Conservation (phyloP, 2,329 filamentous ascomycete genomes). For the Alternaria brassicae region DNA sequence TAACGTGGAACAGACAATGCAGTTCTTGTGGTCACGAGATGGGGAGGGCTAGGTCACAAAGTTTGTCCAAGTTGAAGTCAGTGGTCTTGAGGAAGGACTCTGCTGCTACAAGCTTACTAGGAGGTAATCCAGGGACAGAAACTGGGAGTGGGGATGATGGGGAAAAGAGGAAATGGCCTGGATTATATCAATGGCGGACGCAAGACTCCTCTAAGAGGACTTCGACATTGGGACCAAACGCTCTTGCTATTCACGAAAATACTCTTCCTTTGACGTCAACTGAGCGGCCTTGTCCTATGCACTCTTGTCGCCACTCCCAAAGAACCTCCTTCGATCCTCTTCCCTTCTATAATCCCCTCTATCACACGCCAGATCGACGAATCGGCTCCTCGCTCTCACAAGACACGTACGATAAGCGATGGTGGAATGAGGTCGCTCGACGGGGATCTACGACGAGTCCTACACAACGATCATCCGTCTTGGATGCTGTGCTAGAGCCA, state of each 20-base stretch:
- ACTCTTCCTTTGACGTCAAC: slow-evolving; percentile 1
- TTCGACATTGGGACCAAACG: neutral
- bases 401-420: slow-evolving; percentile 7
- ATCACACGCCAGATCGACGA: neutral
- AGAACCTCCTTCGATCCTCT: neutral
- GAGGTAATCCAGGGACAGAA: neutral
- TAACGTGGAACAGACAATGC: neutral
- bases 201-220: neutral
- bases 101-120: neutral
- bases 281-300: neutral
- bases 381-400: neutral
- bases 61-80: neutral
- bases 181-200: neutral
- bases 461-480: slow-evolving; percentile 10
- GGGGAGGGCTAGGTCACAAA: neutral
- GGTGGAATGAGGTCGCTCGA: slow-evolving; percentile 15
- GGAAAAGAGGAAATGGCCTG: neutral
- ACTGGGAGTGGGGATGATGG: neutral
- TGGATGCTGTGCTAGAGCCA: slow-evolving; percentile 19
- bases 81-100: neutral
- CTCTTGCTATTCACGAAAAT: neutral
- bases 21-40: neutral
- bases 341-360: neutral
- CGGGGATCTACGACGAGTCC: slow-evolving; percentile 5
- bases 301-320: neutral